Evolutionary conservation across 139 green algal species (phyloP).

Genomic region (Volvox reticuliferus): DNA sequence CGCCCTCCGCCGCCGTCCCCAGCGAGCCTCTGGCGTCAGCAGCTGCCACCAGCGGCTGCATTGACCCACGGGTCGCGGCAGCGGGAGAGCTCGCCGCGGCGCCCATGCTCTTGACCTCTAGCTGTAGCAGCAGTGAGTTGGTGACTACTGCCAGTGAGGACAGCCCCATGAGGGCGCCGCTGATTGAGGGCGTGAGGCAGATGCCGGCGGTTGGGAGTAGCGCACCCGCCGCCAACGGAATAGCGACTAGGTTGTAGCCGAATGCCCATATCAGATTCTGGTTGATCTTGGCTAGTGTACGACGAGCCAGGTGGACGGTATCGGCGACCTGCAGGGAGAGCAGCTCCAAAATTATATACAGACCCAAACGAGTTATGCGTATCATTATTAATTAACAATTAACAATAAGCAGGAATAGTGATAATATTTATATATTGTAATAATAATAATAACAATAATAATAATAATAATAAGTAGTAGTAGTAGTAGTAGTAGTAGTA

Average conservation of each 20-base stretch:
- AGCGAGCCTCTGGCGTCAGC: not conserved
- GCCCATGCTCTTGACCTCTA: slow-evolving; percentile 50
- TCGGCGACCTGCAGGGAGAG: slow-evolving; percentile 78
- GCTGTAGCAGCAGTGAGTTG: slow-evolving; percentile 89
- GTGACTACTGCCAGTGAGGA: slow-evolving; percentile 87
- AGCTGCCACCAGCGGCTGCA: not conserved
- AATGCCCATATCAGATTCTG: slow-evolving; percentile 94
- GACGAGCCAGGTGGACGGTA: slow-evolving; percentile 77
- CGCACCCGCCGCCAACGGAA: slow-evolving; percentile 75
- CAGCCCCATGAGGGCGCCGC: slow-evolving; percentile 87
- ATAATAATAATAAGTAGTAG: no score
- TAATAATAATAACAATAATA: no score
- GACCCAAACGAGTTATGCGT: no score
- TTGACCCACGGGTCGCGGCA: not conserved
- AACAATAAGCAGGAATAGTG: no score
- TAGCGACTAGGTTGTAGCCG: slow-evolving; percentile 88
- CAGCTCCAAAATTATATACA: not conserved
- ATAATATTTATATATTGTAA: no score
- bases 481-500: no score
- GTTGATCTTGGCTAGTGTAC: slow-evolving; percentile 88
- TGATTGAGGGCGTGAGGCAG: slow-evolving; percentile 68
- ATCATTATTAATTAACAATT: no score
- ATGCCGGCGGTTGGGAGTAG: slow-evolving; percentile 67
- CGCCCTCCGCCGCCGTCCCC: not conserved
- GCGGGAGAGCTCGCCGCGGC: not conserved